Evolutionary conservation across 2,329 filamentous ascomycete species (phyloP).

Genomic region (Paradendryphiella salina): DNA sequence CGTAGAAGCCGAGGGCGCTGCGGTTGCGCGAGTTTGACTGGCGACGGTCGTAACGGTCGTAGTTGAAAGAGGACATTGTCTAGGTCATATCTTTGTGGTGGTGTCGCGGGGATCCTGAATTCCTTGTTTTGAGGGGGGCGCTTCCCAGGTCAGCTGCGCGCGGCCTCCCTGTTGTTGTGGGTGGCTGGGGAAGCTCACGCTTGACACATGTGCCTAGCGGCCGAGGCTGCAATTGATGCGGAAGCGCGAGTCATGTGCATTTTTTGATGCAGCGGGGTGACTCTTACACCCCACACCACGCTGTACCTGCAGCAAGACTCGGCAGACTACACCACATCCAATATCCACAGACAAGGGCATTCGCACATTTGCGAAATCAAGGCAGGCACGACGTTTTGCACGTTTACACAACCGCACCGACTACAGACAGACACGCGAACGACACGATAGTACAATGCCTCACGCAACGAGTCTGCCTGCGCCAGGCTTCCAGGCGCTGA

Average conservation of each 20-base stretch:
- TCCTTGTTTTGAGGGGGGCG: conserved; percentile 19
- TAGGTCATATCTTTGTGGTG: conserved; percentile 20
- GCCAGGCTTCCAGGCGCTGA: conserved; percentile 78
- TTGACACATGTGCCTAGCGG: conserved; percentile 12
- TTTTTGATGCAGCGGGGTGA: conserved; percentile 25
- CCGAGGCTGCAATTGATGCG: background rate
- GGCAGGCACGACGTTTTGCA: no score
- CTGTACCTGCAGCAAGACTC: conserved; percentile 17
- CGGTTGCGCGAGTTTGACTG: conserved; percentile 58
- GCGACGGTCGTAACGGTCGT: conserved; percentile 60
- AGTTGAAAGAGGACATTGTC: conserved; percentile 48
- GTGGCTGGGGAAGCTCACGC: conserved; percentile 6
- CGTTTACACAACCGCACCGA: background rate
- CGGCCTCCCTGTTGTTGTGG: conserved; percentile 14
- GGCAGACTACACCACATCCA: background rate
- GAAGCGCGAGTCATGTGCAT: conserved; percentile 18
- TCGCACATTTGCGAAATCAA: no score
- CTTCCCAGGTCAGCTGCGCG: conserved; percentile 3
- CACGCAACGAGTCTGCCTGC: conserved; percentile 71
- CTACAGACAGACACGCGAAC: background rate
- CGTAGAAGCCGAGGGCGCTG: conserved; percentile 76
- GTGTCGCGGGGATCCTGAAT: conserved; percentile 12
- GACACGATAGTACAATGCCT: conserved; percentile 61
- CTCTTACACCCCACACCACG: conserved; percentile 18
- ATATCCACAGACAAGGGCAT: background rate